Base-by-base conservation (phyloP, 768 basidiomycete genomes). In the Multifurca ochricompacta region DNA sequence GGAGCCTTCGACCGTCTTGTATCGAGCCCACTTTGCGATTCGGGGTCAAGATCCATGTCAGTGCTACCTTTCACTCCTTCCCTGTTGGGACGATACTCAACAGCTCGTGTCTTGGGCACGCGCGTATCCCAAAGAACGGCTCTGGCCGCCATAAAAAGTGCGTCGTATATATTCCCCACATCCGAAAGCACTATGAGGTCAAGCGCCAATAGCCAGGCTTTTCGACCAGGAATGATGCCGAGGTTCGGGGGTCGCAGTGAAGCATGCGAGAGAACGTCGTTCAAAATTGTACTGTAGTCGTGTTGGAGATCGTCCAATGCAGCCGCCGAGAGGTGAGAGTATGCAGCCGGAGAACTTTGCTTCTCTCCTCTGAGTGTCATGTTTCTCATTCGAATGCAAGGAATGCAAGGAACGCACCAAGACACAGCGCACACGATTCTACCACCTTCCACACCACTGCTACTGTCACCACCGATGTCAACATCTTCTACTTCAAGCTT, bases 81-180 rank as follows among this genome's bases (percentile, higher is more conserved):
- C 52, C 70, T 70, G 30, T 67, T 69, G 0, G 77, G 78, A 37
- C 78, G 80, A 65, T 86, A 90, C 54, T 87, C 83, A 0, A 92
- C 77, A 3, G 73, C 72, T 34, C 80, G 73, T 44, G 91, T 94
- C 28, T 77, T 70, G 6, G 91, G 91, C 0, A 93, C 83, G 50
- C 79, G 83, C 14, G 87, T 83, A 53, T 90, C 87, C 78, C 85
- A 89, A 13, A 94, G 68, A 0, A 88, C 90, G 1, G 85, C 83
- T 13, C 85, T 78, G 1, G 83, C 80, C 0, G 86, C 87, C 70
- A 92, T 74, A 70, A 92, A 86, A 2, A 92, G 66, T 31, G 82
- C 85, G 59, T 94, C 91, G 54, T 80, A 75, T 21, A 85, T 61
- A 65, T 91, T 91, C 0, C 90, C 90, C 3, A 78, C 73, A 57